Evolutionary conservation across 2,329 filamentous ascomycete genomes (phyloP).

Genomic region (Cercospora sp.): DNA sequence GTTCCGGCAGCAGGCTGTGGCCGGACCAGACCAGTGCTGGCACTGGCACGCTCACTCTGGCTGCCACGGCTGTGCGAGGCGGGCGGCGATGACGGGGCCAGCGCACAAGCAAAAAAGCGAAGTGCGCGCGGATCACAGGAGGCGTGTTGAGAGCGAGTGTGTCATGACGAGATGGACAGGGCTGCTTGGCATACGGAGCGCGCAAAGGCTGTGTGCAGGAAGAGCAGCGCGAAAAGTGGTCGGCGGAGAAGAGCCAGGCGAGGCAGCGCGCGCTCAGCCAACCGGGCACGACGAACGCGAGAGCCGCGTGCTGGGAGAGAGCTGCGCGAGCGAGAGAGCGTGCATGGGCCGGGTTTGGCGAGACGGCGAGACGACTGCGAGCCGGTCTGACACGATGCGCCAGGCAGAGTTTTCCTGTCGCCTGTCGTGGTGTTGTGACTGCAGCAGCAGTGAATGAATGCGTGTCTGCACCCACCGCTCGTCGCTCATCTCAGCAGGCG

Average conservation of each 20-base stretch:
- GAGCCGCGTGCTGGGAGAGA: slow-evolving; percentile 2
- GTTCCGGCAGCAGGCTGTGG: not conserved
- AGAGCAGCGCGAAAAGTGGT: not conserved
- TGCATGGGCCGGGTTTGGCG: not conserved
- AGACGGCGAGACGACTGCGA: not conserved
- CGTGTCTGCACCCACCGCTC: not conserved
- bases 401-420: not conserved
- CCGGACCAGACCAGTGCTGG: not conserved
- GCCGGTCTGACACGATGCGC: not conserved
- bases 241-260: not conserved
- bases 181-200: not conserved
- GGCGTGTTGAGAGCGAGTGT: not conserved
- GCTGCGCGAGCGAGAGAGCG: not conserved
- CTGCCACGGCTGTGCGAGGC: not conserved
- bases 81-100: not conserved
- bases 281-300: not conserved
- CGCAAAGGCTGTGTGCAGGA: too few species aligned
- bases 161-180: slow-evolving; percentile 3
- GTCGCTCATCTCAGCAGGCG: not conserved
- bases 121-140: not conserved
- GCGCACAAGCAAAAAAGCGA: not conserved
- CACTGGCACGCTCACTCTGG: not conserved
- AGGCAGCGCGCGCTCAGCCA: not conserved
- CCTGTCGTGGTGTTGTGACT: not conserved
- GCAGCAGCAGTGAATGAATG: not conserved